A percentile compares a stretch with the other conserved stretches of the same genome.
These are phyloP conservation scores for Trametes sp. DNA, from an alignment of 1,284 basidiomycete genomes.

Conservation along the genomic window DNA sequence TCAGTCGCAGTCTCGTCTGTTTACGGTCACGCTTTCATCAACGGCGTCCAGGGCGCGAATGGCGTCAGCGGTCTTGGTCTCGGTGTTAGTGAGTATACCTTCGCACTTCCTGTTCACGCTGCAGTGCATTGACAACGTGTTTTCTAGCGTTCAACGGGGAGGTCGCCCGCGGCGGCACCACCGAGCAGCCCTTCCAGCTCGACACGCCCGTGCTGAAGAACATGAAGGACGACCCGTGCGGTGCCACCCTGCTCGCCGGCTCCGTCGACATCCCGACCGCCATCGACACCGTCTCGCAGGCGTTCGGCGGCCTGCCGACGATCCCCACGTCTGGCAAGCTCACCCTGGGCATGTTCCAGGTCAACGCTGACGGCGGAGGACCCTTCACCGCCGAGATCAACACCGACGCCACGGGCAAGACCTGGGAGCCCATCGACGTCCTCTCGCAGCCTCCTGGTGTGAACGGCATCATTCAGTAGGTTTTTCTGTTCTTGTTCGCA, in stretches of 20 bases:
- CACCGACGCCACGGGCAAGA: conserved; percentile 20
- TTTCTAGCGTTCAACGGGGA: conserved; percentile 16
- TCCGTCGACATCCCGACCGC: conserved; percentile 15
- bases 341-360: conserved; percentile 20
- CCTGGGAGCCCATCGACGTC: conserved; percentile 11
- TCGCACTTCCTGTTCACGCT: neutral
- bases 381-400: conserved; percentile 23
- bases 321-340: conserved; percentile 15
- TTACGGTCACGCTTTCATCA: conserved; percentile 18
- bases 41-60: conserved; percentile 17
- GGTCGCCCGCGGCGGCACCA: conserved; percentile 19
- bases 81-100: conserved; percentile 16
- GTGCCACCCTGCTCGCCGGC: conserved; percentile 17
- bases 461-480: conserved; percentile 21
- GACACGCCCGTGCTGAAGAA: conserved; percentile 21
- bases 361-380: conserved; percentile 23
- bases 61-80: conserved; percentile 18
- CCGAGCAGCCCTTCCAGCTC: conserved; percentile 25
- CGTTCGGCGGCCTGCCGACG: conserved; percentile 19
- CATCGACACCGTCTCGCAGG: conserved; percentile 9
- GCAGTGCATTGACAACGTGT: neutral
- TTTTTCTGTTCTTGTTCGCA: neutral
- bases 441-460: conserved; percentile 17
- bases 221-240: conserved; percentile 20
- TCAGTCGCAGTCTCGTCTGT: conserved; percentile 19